phyloP scores from a whole-genome alignment of 2,329 filamentous ascomycete species.

The Emergomyces orientalis region DNA sequence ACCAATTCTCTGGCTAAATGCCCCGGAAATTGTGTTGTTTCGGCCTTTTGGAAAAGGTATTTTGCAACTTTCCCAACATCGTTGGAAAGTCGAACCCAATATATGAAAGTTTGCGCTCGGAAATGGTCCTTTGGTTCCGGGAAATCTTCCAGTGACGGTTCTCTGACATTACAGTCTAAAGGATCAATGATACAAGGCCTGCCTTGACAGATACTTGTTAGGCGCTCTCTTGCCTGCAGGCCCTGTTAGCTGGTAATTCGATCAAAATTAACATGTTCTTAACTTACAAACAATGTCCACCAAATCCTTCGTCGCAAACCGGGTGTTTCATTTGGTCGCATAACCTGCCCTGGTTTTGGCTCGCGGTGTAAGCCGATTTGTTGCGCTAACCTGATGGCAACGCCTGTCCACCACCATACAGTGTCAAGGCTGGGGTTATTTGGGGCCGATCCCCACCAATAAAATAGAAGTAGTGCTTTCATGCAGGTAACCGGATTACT shows the following conservation, averaged over 20 bases:
- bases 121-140: slow-evolving; percentile 24
- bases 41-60: slow-evolving; percentile 24
- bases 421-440: slow-evolving; percentile 33
- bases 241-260: neutral
- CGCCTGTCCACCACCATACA: slow-evolving; percentile 41
- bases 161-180: slow-evolving; percentile 34
- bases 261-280: neutral
- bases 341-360: slow-evolving; percentile 19
- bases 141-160: slow-evolving; percentile 34
- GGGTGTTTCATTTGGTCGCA: slow-evolving; percentile 15
- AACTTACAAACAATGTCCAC: slow-evolving; percentile 34
- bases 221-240: slow-evolving; percentile 25
- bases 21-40: slow-evolving; percentile 17
- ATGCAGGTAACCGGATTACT: slow-evolving; percentile 29
- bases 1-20: slow-evolving; percentile 28
- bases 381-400: slow-evolving; percentile 38
- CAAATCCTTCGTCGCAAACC: slow-evolving; percentile 33
- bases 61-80: slow-evolving; percentile 37
- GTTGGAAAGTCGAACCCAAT: slow-evolving; percentile 36
- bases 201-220: slow-evolving; percentile 38
- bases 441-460: slow-evolving; percentile 39
- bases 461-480: slow-evolving; percentile 34
- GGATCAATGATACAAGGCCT: slow-evolving; percentile 38
- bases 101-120: slow-evolving; percentile 34
- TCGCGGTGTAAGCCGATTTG: slow-evolving; percentile 39